Evolutionary conservation across 2,329 filamentous ascomycete genomes (phyloP), one percentile per base, ranked within the genome.

Genomic region (Capronia epimyces): DNA sequence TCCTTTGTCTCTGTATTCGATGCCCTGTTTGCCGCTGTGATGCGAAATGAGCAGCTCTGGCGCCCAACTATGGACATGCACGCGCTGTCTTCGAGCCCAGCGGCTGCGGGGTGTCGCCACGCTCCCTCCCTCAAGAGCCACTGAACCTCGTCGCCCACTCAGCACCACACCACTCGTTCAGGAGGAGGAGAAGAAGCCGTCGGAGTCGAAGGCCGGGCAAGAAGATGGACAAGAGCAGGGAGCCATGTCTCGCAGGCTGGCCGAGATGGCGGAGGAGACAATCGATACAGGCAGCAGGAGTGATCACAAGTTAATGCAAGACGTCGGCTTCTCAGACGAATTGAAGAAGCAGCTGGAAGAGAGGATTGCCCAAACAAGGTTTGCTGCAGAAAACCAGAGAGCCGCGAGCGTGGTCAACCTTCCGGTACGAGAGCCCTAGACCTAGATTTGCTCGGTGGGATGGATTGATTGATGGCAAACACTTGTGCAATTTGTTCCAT

Each of bases 291-390:
- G 78, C 25, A 76, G 78, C 22, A 73, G 74, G 51, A 73, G 75
- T 48, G 76, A 79, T 25, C 71, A 67, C 41, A 80, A 75, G 60
- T 77, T 77, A 43, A 71, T 84, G n/a, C 69, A 77, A 60, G 77
- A 82, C 56, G 79, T 77, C 22, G 79, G 79, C 42, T 84, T 84
- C 66, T 80, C 77, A 52, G 77, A 81, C 44, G 79, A 82, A 3
- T 65, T 84, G 57, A 81, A 78, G 65, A 68, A 67, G 48, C 67
- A 76, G 60, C 67, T 84, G 9, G 78, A 82, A 65, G 78, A 81
- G 58, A 75, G 78, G 51, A 77, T 84, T 49, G 75, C 77, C 1
- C 72, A 71, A 44, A 73, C 77, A n/a, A 71, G 71, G 25, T 81
- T 83, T 59, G 71, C 69, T 36, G 76, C 67, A 51, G 71, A 80